Base-by-base conservation (phyloP, 768 basidiomycete species). In the Lentinula aciculospora region DNA sequence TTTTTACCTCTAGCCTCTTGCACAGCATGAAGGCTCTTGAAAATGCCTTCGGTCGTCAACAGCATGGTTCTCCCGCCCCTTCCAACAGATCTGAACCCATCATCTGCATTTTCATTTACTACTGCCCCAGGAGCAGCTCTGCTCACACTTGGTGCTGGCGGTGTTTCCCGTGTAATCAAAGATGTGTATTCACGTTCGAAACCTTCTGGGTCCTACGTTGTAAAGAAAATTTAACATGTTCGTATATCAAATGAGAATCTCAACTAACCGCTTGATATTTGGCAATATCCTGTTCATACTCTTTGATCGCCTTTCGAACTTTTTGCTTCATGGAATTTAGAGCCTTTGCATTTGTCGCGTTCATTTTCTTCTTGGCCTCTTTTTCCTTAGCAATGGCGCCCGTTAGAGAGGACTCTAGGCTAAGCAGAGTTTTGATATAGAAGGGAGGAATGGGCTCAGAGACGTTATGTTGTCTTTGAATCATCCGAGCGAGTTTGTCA, bases 291-390 rank as follows among this genome's bases (percentile, higher is more conserved):
- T 70, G 72, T 73, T 98, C 97, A 68, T 92, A 82, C 69, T 98
- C 97, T 71, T 94, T 96, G 56, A 79, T 65, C 9, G 88, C 81
- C 76, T 95, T 98, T 76, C 90, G 95, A 56, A 98, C 80, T 71
- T 95, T 97, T 74, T 98, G 96, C 74, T 95, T 98, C 86, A 98
- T 89, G n/a, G 90, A 89, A 53, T 93, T 98, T 62, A 98, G 80
- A 2, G 94, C 93, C 66, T 92, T 94, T 39, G 94, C 91, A 65
- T 95, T 95, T 61, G 82, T 88, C 1, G 93, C 89, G 63, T 94
- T 96, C 88, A 95, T 92, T 75, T 97, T 98, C 75, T 98, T 97
- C 75, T 91, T 90, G 9, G 92, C 86, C 59, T 89, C 87, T 71
- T 95, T 96, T 72, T 97, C 94, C 69, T 91, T 91, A 9, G 86